These are phyloP conservation scores for Diaporthe amygdali DNA, from an alignment of 2,329 filamentous ascomycete species.

Conservation along the genomic window DNA sequence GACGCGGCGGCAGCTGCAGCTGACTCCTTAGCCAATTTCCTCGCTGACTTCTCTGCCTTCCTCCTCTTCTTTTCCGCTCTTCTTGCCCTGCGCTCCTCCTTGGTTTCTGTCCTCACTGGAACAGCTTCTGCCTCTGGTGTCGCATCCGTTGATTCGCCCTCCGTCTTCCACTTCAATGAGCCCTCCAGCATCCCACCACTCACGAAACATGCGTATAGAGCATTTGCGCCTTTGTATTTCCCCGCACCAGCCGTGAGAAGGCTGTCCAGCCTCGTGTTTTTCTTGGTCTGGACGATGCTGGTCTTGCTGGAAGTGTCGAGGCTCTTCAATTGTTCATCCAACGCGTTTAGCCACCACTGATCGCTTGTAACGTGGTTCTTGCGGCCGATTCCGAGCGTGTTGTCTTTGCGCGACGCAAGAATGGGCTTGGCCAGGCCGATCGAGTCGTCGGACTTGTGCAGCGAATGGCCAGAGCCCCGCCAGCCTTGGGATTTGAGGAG, in stretches of 20 bases:
- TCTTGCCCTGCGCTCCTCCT: conserved; percentile 39
- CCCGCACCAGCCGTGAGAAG: conserved; percentile 55
- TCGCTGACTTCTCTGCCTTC: conserved; percentile 33
- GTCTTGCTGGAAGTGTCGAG: conserved; percentile 69
- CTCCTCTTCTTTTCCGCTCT: conserved; percentile 40
- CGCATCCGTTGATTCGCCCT: conserved; percentile 32
- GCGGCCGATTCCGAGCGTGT: conserved; percentile 81
- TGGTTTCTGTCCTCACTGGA: conserved; percentile 33
- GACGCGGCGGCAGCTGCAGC: background rate
- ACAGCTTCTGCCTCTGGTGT: conserved; percentile 34
- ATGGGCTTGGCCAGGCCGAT: conserved; percentile 84
- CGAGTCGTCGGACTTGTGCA: conserved; percentile 75
- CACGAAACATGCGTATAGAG: conserved; percentile 85
- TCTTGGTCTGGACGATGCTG: conserved; percentile 60
- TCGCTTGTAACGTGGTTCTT: conserved; percentile 73
- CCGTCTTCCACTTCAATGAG: conserved; percentile 55
- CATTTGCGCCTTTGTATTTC: conserved; percentile 65
- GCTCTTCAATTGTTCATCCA: conserved; percentile 86
- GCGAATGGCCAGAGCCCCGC: conserved; percentile 85
- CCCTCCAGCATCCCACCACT: conserved; percentile 78
- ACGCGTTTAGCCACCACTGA: conserved; percentile 97
- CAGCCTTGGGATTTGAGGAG: conserved; percentile 88
- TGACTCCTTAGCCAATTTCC: conserved; percentile 10
- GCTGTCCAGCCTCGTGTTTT: conserved; percentile 57
- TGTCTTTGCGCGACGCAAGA: conserved; percentile 80